phyloP scores from a whole-genome alignment of 306 rosid species.

The Casuarina glauca region DNA sequence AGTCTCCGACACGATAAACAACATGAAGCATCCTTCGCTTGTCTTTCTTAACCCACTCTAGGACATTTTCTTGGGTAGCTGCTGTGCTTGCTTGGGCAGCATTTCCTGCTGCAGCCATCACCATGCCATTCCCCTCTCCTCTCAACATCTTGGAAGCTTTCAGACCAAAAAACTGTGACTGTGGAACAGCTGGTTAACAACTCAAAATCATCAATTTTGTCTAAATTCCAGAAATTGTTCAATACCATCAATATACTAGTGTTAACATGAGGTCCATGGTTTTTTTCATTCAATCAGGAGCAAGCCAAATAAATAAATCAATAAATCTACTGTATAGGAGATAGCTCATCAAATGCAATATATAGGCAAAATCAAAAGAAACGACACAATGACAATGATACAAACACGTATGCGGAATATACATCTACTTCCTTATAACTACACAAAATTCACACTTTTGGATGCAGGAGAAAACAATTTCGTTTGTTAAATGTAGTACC shows the following conservation, averaged over 20 bases:
- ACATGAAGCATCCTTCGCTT: conserved; percentile 77
- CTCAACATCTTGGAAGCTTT: conserved; percentile 54
- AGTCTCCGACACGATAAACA: conserved; percentile 84
- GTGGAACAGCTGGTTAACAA: conserved; percentile 53
- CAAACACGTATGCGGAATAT: neutral
- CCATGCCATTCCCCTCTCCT: conserved; percentile 40
- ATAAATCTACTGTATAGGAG: neutral
- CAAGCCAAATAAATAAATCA: neutral
- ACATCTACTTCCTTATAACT: too few relatives aligned
- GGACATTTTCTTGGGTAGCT: conserved; percentile 60
- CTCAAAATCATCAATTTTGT: conserved; percentile 20
- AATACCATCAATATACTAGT: neutral
- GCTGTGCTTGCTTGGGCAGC: conserved; percentile 51
- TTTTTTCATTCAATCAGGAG: neutral
- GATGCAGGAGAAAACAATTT: neutral
- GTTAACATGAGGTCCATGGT: neutral
- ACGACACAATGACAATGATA: neutral
- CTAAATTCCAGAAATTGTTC: conserved; percentile 14
- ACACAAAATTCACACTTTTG: too few relatives aligned
- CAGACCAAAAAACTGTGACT: conserved; percentile 47
- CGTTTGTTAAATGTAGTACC: neutral
- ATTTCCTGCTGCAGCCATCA: conserved; percentile 47
- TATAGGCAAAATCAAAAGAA: neutral
- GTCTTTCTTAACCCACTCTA: conserved; percentile 80
- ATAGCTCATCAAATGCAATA: neutral